Evolutionary conservation across 768 basidiomycete species (phyloP).

Genomic region (Neoboletus brunneissimus): DNA sequence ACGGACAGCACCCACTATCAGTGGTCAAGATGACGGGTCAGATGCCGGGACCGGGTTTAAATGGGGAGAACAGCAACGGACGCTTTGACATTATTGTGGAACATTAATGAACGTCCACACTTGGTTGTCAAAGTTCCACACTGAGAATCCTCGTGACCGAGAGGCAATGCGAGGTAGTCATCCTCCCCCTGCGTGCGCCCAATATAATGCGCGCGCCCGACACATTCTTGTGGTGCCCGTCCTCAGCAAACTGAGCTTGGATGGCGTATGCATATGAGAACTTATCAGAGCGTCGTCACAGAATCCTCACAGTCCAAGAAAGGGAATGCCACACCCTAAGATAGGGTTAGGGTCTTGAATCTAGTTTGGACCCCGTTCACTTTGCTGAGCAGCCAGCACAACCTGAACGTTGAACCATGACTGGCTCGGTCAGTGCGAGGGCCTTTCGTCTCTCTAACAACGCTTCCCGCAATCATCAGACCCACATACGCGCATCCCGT

Average conservation of each 20-base stretch:
- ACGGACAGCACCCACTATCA: not conserved
- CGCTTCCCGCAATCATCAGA: not conserved
- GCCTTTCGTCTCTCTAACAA: not conserved
- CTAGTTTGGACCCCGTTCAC: not conserved
- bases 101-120: slow-evolving; percentile 17
- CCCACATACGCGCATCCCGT: slow-evolving; percentile 6
- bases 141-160: slow-evolving; percentile 11
- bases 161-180: slow-evolving; percentile 12
- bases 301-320: not conserved
- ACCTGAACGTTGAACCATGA: not conserved
- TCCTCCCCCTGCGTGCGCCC: not conserved
- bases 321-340: slow-evolving; percentile 6
- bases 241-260: not conserved
- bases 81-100: slow-evolving; percentile 26
- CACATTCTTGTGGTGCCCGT: not conserved
- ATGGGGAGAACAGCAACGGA: slow-evolving; percentile 9
- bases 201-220: not conserved
- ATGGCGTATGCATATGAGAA: not conserved
- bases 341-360: slow-evolving; percentile 17
- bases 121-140: slow-evolving; percentile 18
- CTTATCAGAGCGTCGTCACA: too few relatives aligned
- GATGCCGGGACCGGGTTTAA: slow-evolving; percentile 13
- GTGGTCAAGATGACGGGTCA: not conserved
- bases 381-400: not conserved
- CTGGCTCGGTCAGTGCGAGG: not conserved